Percentiles rank a stretch among this genome's conserved stretches.
These are phyloP conservation scores for Talaromyces adpressus DNA, from an alignment of 495 filamentous ascomycete genomes.

Conservation along the genomic window DNA sequence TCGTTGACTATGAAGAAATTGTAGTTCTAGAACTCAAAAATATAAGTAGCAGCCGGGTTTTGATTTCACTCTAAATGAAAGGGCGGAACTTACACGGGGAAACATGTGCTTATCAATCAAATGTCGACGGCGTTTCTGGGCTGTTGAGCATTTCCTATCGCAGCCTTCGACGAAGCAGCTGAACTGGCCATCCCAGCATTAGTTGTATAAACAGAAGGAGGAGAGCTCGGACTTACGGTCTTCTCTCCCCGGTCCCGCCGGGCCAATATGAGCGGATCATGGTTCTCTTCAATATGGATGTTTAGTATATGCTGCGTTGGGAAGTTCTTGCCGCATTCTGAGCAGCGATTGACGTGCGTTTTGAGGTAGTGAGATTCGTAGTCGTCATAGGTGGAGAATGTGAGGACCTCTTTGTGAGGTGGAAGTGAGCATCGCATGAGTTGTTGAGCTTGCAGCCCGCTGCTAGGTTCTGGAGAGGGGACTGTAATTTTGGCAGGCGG, in stretches of 20 bases:
- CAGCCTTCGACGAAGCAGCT: conserved; percentile 85
- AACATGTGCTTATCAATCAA: conserved; percentile 93
- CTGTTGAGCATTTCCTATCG: conserved; percentile 75
- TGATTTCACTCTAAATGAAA: background rate
- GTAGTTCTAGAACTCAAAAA: conserved; percentile 49
- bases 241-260: conserved; percentile 74
- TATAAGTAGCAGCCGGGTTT: background rate
- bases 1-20: conserved; percentile 85
- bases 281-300: conserved; percentile 87
- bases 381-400: conserved; percentile 68
- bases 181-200: conserved; percentile 45
- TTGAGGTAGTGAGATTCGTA: conserved; percentile 85
- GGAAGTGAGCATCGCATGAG: conserved; percentile 75
- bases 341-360: conserved; percentile 76
- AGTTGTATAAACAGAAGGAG: background rate
- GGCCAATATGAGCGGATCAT: conserved; percentile 72
- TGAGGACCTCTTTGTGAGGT: conserved; percentile 60
- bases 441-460: background rate
- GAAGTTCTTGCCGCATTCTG: conserved; percentile 73
- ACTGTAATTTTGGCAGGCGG: conserved; percentile 7
- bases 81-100: conserved; percentile 48
- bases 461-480: background rate
- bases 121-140: conserved; percentile 78
- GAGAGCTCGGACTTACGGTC: conserved; percentile 53
- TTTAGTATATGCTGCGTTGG: conserved; percentile 63